phyloP scores from a whole-genome alignment of 2,329 filamentous ascomycete genomes.

The Colletotrichum costaricense region DNA sequence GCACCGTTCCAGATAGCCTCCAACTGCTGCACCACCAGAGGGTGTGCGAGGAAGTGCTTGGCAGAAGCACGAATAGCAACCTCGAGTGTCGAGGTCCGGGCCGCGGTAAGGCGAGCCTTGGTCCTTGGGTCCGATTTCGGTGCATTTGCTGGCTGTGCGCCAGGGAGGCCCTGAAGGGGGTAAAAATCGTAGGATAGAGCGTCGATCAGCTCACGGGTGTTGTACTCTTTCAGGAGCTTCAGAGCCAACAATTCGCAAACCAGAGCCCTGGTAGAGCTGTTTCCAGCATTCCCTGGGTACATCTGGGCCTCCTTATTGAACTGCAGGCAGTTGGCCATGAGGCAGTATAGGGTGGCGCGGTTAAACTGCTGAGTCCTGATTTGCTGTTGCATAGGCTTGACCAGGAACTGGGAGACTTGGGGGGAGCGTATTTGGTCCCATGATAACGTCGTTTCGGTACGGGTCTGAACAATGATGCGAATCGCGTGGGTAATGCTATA shows the following conservation, averaged over 20 bases:
- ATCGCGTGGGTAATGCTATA: slow-evolving; percentile 93
- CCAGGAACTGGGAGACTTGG: slow-evolving; percentile 93
- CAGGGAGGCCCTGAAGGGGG: slow-evolving; percentile 83
- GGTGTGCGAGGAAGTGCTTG: slow-evolving; percentile 92
- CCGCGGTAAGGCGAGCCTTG: slow-evolving; percentile 66
- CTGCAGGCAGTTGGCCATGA: slow-evolving; percentile 94
- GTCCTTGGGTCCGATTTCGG: slow-evolving; percentile 50
- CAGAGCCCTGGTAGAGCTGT: slow-evolving; percentile 84
- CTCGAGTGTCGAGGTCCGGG: slow-evolving; percentile 89
- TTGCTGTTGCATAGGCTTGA: slow-evolving; percentile 95
- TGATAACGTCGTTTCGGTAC: slow-evolving; percentile 90
- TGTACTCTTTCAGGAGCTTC: slow-evolving; percentile 89
- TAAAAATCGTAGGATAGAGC: slow-evolving; percentile 95
- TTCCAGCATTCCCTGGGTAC: slow-evolving; percentile 86
- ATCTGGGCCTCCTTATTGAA: slow-evolving; percentile 88
- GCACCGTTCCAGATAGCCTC: slow-evolving; percentile 97
- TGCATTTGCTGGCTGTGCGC: slow-evolving; percentile 52
- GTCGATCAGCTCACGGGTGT: slow-evolving; percentile 90
- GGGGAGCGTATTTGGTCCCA: slow-evolving; percentile 98
- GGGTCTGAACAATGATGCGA: slow-evolving; percentile 82
- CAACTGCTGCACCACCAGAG: slow-evolving; percentile 92
- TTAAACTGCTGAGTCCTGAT: slow-evolving; percentile 87
- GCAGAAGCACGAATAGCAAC: slow-evolving; percentile 93
- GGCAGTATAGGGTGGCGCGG: slow-evolving; percentile 85
- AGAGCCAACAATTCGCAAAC: slow-evolving; percentile 93